Evolutionary conservation across 306 rosid genomes (phyloP).

Genomic region (Urtica urens): DNA sequence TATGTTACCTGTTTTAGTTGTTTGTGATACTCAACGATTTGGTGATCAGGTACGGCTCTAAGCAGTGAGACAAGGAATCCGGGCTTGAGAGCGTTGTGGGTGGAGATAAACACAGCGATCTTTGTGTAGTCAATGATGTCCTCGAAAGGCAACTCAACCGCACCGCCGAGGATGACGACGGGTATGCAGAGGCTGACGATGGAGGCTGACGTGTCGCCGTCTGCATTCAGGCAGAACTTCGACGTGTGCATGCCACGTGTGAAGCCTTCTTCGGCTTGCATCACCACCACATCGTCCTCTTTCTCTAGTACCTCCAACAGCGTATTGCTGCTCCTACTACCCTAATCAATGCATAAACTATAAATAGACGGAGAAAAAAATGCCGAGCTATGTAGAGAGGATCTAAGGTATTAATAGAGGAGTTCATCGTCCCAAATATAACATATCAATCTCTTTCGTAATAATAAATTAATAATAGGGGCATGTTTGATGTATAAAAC

Average conservation of each 20-base stretch:
- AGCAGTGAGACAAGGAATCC: conserved; percentile 56
- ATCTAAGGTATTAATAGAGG: too few species aligned
- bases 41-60: conserved; percentile 38
- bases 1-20: conserved; percentile 63
- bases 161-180: conserved; percentile 75
- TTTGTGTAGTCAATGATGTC: conserved; percentile 66
- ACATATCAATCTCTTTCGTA: too few species aligned
- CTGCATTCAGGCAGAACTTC: conserved; percentile 83
- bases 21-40: conserved; percentile 58
- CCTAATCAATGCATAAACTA: conserved; percentile 24
- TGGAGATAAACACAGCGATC: conserved; percentile 67
- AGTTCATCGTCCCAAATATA: too few species aligned
- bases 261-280: conserved; percentile 90
- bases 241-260: conserved; percentile 87
- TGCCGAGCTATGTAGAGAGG: too few species aligned
- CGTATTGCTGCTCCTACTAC: conserved; percentile 73
- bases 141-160: conserved; percentile 79
- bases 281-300: conserved; percentile 54
- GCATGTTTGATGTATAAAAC: too few species aligned
- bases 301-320: conserved; percentile 67
- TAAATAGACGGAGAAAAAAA: neutral
- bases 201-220: conserved; percentile 95
- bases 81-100: conserved; percentile 48
- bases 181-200: conserved; percentile 87
- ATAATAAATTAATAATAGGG: too few species aligned